phyloP scores from a whole-genome alignment of 23 red algal genomes.

The Agarophyton chilense region DNA sequence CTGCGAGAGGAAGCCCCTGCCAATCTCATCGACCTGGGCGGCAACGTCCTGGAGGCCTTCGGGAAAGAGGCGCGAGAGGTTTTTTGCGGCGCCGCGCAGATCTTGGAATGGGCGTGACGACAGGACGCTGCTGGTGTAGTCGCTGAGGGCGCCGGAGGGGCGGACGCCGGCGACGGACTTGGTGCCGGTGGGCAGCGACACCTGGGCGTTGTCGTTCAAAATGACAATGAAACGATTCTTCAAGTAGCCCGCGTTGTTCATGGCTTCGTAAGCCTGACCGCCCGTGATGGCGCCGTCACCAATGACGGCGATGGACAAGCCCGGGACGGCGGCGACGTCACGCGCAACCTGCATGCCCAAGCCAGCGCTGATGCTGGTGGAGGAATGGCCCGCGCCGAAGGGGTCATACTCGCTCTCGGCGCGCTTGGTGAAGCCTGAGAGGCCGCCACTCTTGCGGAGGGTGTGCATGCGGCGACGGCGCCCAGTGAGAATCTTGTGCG shows the following conservation, averaged over 20 bases:
- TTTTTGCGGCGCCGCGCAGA: conserved; percentile 83
- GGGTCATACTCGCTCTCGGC: conserved; percentile 90
- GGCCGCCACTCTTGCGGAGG: conserved; percentile 86
- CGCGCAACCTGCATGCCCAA: conserved; percentile 93
- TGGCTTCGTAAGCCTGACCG: conserved; percentile 97
- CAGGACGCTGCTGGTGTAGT: conserved; percentile 86
- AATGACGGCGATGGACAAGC: conserved; percentile 90
- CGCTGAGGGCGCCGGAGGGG: conserved; percentile 87
- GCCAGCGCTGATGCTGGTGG: conserved; percentile 89
- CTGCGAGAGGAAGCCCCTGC: conserved; percentile 73
- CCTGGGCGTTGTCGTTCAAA: conserved; percentile 97
- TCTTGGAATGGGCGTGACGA: conserved; percentile 85
- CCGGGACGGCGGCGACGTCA: conserved; percentile 79
- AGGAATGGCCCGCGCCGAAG: conserved; percentile 95
- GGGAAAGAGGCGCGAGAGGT: conserved; percentile 88
- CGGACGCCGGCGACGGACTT: conserved; percentile 88
- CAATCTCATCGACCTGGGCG: conserved; percentile 94
- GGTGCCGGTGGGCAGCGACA: conserved; percentile 94
- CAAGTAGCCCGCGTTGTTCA: conserved; percentile 96
- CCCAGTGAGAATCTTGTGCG: conserved; percentile 99
- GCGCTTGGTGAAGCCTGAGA: conserved; percentile 93
- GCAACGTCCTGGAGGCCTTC: conserved; percentile 85
- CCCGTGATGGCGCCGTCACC: conserved; percentile 98
- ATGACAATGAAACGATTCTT: conserved; percentile 98
- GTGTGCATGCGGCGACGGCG: conserved; percentile 88